These are phyloP conservation scores for Saccharomyces jurei DNA, from an alignment of 805 yeast genomes.

Conservation along the genomic window DNA sequence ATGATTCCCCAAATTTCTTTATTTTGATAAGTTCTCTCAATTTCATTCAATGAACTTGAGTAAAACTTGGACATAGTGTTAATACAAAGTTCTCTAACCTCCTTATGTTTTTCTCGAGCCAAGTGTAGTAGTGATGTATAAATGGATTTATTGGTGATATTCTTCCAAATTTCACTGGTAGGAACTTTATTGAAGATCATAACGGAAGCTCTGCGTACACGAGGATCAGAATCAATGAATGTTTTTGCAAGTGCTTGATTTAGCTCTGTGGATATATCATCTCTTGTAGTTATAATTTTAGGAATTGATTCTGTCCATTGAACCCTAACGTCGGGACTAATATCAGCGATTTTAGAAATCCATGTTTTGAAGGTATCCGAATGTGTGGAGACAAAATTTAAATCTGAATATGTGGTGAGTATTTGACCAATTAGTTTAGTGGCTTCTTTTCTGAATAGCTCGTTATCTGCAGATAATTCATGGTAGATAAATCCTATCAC, in stretches of 20 bases:
- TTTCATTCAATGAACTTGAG: slow-evolving; percentile 35
- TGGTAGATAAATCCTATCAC: slow-evolving; percentile 74
- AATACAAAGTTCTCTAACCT: slow-evolving; percentile 55
- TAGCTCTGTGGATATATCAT: slow-evolving; percentile 43
- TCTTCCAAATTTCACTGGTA: slow-evolving; percentile 38
- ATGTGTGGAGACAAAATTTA: slow-evolving; percentile 53
- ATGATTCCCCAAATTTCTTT: slow-evolving; percentile 25
- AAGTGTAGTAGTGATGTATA: slow-evolving; percentile 52
- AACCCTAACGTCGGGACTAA: slow-evolving; percentile 52
- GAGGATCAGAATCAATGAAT: slow-evolving; percentile 66
- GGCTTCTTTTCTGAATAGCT: slow-evolving; percentile 53
- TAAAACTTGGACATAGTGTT: slow-evolving; percentile 47
- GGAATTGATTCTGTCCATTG: slow-evolving; percentile 62
- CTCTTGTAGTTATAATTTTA: slow-evolving; percentile 37
- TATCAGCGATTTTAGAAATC: slow-evolving; percentile 69
- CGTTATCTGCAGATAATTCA: slow-evolving; percentile 67
- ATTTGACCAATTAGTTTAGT: slow-evolving; percentile 67
- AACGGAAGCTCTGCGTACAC: slow-evolving; percentile 59
- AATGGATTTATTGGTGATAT: slow-evolving; percentile 40
- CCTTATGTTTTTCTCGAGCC: slow-evolving; percentile 60
- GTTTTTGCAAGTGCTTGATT: slow-evolving; percentile 56
- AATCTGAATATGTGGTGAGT: slow-evolving; percentile 40
- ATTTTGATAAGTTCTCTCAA: slow-evolving; percentile 12
- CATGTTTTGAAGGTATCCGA: slow-evolving; percentile 58
- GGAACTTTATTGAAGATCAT: slow-evolving; percentile 42